Evolutionary conservation across 225 moss, liverwort and hornwort genomes (phyloP).

Genomic region (Sphagnum contortum): DNA sequence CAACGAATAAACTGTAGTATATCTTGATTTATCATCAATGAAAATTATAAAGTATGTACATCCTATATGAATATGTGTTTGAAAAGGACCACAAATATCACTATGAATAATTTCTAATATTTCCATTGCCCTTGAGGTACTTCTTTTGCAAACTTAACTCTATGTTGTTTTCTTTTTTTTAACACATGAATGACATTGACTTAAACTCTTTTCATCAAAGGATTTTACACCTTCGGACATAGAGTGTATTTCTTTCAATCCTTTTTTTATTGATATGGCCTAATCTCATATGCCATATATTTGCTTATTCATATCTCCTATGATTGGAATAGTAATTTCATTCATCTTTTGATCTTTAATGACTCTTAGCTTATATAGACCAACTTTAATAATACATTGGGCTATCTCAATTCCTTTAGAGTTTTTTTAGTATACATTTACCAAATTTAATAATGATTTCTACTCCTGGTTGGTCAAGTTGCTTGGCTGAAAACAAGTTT

Average conservation of each 20-base stretch:
- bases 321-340: background rate
- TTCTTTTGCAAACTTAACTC: too few species aligned
- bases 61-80: too few species aligned
- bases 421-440: background rate
- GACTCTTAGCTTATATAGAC: background rate
- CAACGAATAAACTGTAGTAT: background rate
- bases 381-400: background rate
- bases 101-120: background rate
- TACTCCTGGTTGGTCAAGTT: background rate
- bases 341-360: background rate
- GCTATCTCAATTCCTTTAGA: background rate
- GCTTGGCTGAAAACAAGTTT: background rate
- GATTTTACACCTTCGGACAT: background rate
- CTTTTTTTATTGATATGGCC: slow-evolving; percentile 1
- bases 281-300: background rate
- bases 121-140: too few species aligned
- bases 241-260: background rate
- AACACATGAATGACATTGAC: background rate
- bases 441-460: background rate
- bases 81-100: background rate
- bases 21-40: background rate
- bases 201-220: background rate
- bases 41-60: background rate
- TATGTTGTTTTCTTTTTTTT: background rate
- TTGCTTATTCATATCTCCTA: background rate